These are phyloP conservation scores for Lactuca sativa DNA, from an alignment of 129 eudicot genomes.

Conservation along the genomic window DNA sequence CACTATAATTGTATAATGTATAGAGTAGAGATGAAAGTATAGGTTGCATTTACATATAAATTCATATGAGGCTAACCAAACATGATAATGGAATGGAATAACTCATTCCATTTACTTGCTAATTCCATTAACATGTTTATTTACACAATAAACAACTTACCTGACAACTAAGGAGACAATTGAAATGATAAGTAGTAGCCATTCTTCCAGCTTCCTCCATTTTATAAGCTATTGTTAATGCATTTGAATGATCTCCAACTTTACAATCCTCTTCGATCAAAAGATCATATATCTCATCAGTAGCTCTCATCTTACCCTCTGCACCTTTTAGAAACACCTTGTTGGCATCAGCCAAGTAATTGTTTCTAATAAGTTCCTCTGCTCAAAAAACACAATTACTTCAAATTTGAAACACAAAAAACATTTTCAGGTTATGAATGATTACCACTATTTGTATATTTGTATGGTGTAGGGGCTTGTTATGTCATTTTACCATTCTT, in stretches of 20 bases:
- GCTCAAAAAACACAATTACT: constrained; percentile 21
- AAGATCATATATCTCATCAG: constrained; percentile 85
- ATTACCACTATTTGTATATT: too few relatives aligned
- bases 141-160: constrained; percentile 22
- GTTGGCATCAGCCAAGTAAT: constrained; percentile 83
- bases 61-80: too few relatives aligned
- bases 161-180: constrained; percentile 95
- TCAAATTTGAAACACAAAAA: not conserved
- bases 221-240: constrained; percentile 93
- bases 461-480: too few relatives aligned
- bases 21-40: too few relatives aligned
- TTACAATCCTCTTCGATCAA: constrained; percentile 84
- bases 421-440: not conserved
- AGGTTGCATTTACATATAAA: too few relatives aligned
- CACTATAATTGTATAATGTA: too few relatives aligned
- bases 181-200: constrained; percentile 97
- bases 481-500: too few relatives aligned
- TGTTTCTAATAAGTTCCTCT: constrained; percentile 87
- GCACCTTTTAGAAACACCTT: constrained; percentile 91
- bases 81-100: not conserved
- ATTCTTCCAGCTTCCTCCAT: constrained; percentile 97
- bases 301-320: constrained; percentile 83
- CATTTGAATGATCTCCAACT: constrained; percentile 96
- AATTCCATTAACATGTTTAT: too few relatives aligned
- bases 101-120: too few relatives aligned